Evolutionary conservation across 129 eudicot genomes (phyloP).

Genomic region (Solidago caesia): DNA sequence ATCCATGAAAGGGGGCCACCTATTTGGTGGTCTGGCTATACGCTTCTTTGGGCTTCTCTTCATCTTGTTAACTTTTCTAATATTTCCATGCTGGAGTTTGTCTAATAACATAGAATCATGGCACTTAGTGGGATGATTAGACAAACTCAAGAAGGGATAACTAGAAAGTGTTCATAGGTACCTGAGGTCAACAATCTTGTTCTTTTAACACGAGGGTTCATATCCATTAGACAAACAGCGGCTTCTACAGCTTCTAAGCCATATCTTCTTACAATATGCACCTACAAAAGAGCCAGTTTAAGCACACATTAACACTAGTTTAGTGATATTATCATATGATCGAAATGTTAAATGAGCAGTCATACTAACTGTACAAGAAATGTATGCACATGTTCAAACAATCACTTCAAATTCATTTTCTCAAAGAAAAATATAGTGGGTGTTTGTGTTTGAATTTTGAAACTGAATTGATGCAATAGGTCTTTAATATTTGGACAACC

Average conservation of each 20-base stretch:
- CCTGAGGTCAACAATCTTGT: constrained; percentile 7
- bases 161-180: not conserved
- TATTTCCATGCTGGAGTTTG: not conserved
- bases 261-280: constrained; percentile 26
- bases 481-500: no score
- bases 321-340: not conserved
- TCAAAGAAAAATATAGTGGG: no score
- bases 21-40: constrained; percentile 1
- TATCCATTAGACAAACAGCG: constrained; percentile 17
- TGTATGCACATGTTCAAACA: no score
- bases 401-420: no score
- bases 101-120: constrained; percentile 1
- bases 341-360: not conserved
- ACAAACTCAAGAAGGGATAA: constrained; percentile 1
- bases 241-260: constrained; percentile 23
- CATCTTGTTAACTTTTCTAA: constrained; percentile 6
- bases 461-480: no score
- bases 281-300: not conserved
- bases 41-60: constrained; percentile 4
- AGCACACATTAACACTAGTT: constrained; percentile 3
- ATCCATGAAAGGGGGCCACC: not conserved
- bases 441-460: no score
- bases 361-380: not conserved
- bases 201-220: constrained; percentile 26
- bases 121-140: not conserved